These are phyloP conservation scores for Calonectria naviculata DNA, from an alignment of 2,329 filamentous ascomycete genomes.

Conservation along the genomic window DNA sequence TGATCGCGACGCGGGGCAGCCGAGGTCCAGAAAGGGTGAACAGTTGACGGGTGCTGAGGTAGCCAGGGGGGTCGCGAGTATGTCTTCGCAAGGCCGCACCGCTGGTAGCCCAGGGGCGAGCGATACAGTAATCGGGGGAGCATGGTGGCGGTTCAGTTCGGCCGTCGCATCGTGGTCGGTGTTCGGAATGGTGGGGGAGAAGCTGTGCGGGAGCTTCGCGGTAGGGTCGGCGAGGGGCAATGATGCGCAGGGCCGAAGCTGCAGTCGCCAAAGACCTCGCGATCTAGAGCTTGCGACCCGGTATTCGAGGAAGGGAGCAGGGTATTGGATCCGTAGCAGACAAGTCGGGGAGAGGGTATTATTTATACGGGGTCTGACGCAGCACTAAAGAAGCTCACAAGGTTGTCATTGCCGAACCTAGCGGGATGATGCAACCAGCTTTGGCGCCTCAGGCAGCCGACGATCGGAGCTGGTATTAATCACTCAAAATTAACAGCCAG, in stretches of 20 bases:
- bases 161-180: conserved; percentile 41
- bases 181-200: conserved; percentile 38
- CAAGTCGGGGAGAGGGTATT: neutral
- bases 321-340: neutral
- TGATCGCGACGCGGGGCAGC: conserved; percentile 43
- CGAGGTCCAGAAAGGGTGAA: conserved; percentile 47
- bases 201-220: conserved; percentile 16
- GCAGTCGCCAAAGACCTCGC: conserved; percentile 24
- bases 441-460: conserved; percentile 43
- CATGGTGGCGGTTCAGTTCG: conserved; percentile 44
- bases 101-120: conserved; percentile 45
- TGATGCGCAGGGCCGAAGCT: conserved; percentile 24
- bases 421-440: conserved; percentile 40
- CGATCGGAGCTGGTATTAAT: conserved; percentile 32
- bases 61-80: conserved; percentile 43
- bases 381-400: conserved; percentile 29
- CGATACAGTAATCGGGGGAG: conserved; percentile 49
- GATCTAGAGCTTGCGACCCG: conserved; percentile 21
- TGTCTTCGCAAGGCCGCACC: conserved; percentile 40
- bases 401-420: conserved; percentile 29
- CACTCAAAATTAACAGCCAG: neutral
- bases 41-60: conserved; percentile 38
- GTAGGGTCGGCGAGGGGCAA: conserved; percentile 19
- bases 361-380: conserved; percentile 27
- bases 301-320: conserved; percentile 18